These are phyloP conservation scores for Allantophomopsis lycopodina DNA, from an alignment of 2,329 filamentous ascomycete species.

Conservation along the genomic window DNA sequence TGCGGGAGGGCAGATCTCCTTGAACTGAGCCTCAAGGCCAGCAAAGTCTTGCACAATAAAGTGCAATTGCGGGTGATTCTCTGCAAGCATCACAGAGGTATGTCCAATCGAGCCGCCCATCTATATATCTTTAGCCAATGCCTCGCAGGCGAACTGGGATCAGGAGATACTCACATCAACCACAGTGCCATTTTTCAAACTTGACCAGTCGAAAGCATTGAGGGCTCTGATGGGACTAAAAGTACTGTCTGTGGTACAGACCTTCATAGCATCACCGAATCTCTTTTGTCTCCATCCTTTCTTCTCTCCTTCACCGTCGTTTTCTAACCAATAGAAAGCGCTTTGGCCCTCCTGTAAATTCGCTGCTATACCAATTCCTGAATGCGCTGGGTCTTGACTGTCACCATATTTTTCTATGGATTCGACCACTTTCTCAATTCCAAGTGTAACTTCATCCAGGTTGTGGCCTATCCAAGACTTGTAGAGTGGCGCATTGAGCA, in stretches of 20 bases:
- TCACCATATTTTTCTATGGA: too few relatives aligned
- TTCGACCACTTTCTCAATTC: too few relatives aligned
- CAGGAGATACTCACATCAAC: slow-evolving; percentile 9
- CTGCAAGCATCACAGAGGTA: slow-evolving; percentile 11
- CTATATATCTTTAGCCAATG: slow-evolving; percentile 1
- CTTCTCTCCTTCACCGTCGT: too few relatives aligned
- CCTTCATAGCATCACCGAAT: background rate
- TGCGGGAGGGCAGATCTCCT: background rate
- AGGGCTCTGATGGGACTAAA: too few relatives aligned
- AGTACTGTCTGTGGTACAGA: background rate
- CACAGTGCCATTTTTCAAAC: slow-evolving; percentile 10
- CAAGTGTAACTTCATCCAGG: background rate
- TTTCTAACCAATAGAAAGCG: too few relatives aligned
- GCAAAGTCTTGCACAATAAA: slow-evolving; percentile 11
- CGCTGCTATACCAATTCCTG: too few relatives aligned
- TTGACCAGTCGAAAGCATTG: slow-evolving; percentile 10
- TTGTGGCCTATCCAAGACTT: slow-evolving; percentile 13
- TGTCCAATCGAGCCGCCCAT: slow-evolving; percentile 14
- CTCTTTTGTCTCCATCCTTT: background rate
- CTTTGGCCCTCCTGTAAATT: too few relatives aligned
- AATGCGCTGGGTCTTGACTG: too few relatives aligned
- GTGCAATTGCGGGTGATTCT: slow-evolving; percentile 9
- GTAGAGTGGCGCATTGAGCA: slow-evolving; percentile 17
- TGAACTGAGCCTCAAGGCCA: slow-evolving; percentile 4
- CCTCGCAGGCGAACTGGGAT: background rate